These are phyloP conservation scores for Blastocrithidia nonstop DNA, from an alignment of 208 protist genomes.

Conservation along the genomic window DNA sequence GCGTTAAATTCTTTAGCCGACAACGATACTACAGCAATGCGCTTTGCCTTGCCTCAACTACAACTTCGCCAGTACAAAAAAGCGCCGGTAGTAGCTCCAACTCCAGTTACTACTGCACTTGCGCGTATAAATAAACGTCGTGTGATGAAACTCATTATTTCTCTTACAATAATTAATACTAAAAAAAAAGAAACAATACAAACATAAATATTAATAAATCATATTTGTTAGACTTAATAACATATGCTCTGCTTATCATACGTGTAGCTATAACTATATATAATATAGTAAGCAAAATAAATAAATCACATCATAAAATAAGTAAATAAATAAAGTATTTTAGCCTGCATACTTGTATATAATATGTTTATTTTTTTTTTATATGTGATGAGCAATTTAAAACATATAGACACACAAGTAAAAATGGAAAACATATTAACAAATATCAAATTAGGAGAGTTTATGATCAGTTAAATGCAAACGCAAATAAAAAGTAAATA, in stretches of 20 bases:
- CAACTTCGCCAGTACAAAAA: slow-evolving; percentile 4
- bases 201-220: slow-evolving; percentile 1
- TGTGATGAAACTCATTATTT: not conserved
- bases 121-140: not conserved
- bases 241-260: not conserved
- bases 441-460: slow-evolving; percentile 3
- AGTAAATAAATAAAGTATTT: too few relatives aligned
- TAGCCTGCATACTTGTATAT: too few relatives aligned
- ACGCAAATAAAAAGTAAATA: too few relatives aligned
- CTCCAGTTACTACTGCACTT: slow-evolving; percentile 1
- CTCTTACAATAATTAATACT: not conserved
- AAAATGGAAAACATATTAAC: not conserved
- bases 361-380: not conserved
- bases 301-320: too few relatives aligned
- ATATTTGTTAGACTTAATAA: not conserved
- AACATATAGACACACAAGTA: not conserved
- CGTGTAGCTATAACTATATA: not conserved
- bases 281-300: too few relatives aligned
- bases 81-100: slow-evolving; percentile 3
- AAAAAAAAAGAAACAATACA: not conserved
- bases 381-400: not conserved
- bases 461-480: not conserved
- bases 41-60: not conserved
- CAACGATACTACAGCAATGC: slow-evolving; percentile 9
- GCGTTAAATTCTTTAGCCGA: slow-evolving; percentile 51